Evolutionary conservation across 176 grass and related monocot species (phyloP).

Genomic region (Zoysia japonica): DNA sequence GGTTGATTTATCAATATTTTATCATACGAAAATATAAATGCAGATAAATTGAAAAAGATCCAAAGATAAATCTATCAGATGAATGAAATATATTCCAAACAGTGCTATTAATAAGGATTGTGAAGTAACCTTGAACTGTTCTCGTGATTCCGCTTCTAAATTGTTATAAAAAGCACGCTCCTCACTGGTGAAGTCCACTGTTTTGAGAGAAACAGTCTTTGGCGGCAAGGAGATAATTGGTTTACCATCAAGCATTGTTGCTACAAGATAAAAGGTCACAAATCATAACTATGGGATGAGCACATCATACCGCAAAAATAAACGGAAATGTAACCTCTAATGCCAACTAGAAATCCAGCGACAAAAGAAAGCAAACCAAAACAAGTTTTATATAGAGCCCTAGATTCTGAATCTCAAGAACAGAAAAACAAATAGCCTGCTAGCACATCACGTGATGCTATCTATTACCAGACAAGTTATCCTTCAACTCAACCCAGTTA

Average conservation of each 20-base stretch:
- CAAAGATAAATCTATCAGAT: neutral
- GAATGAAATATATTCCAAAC: slow-evolving; percentile 10
- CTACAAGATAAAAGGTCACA: slow-evolving; percentile 43
- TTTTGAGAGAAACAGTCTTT: slow-evolving; percentile 83
- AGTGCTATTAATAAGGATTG: slow-evolving; percentile 8
- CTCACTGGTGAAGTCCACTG: slow-evolving; percentile 69
- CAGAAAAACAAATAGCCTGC: neutral
- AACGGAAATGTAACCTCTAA: neutral
- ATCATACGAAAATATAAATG: neutral
- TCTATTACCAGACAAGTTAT: neutral
- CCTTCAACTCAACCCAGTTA: neutral
- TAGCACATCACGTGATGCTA: neutral
- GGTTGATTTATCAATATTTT: neutral
- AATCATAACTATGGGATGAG: slow-evolving; percentile 15
- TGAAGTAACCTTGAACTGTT: slow-evolving; percentile 84
- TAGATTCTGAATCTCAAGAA: neutral
- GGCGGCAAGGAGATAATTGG: slow-evolving; percentile 87
- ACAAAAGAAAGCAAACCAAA: neutral
- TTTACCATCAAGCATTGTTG: slow-evolving; percentile 79
- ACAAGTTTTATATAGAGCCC: neutral
- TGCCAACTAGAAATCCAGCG: neutral
- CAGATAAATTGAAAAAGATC: neutral
- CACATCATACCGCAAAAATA: neutral
- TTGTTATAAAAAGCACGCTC: slow-evolving; percentile 85
- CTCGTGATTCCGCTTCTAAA: slow-evolving; percentile 89